Evolutionary conservation across 106 monocot genomes (phyloP).

Genomic region (Gastrodia elata): DNA sequence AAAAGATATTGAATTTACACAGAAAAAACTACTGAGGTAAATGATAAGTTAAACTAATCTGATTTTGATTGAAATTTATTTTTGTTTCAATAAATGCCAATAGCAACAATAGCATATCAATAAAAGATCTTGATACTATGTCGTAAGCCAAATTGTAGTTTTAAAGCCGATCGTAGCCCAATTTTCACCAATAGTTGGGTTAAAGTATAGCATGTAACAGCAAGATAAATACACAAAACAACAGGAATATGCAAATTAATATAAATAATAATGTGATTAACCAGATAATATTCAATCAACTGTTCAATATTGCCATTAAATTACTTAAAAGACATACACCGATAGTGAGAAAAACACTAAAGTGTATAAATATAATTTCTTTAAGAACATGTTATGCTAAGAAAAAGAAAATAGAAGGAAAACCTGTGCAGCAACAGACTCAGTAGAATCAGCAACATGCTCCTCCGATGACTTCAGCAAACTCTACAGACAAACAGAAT

Average conservation of each 20-base stretch:
- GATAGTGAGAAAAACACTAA: background rate
- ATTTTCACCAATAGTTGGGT: background rate
- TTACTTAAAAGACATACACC: background rate
- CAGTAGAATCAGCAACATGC: background rate
- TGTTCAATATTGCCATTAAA: background rate
- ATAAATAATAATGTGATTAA: background rate
- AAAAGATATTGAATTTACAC: background rate
- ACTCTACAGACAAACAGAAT: background rate
- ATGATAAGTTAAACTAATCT: background rate
- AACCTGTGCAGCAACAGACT: conserved; percentile 11
- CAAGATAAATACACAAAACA: too few species aligned
- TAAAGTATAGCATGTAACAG: background rate
- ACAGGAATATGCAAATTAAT: background rate
- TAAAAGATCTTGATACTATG: background rate
- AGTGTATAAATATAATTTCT: background rate
- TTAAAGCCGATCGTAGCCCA: background rate
- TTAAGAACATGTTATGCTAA: background rate
- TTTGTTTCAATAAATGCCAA: background rate
- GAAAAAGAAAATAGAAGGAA: background rate
- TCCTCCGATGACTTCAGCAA: conserved; percentile 8
- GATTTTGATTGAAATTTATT: background rate
- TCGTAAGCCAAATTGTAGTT: background rate
- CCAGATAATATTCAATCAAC: background rate
- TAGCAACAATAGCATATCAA: too few species aligned
- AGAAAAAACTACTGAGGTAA: background rate